These are phyloP conservation scores for Piper betle DNA, from an alignment of 164 flowering plant species.

Conservation along the genomic window DNA sequence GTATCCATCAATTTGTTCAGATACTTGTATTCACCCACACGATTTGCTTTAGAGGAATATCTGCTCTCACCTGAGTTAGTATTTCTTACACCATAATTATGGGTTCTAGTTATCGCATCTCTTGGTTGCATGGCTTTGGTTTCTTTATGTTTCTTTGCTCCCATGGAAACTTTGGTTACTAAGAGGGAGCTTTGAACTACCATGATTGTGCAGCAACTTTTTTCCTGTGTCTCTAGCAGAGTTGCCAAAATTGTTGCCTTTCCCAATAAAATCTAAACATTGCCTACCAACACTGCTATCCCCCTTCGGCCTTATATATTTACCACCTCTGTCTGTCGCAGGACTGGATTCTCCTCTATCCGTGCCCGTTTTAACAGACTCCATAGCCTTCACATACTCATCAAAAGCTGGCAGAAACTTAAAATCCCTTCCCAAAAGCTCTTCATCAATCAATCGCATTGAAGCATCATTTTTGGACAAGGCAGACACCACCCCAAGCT, in stretches of 20 bases:
- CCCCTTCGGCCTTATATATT: not conserved
- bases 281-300: no score
- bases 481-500: constrained; percentile 12
- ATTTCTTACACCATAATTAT: no score
- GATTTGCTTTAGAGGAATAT: not conserved
- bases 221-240: not conserved
- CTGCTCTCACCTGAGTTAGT: not conserved
- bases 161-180: not conserved
- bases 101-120: not conserved
- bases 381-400: constrained; percentile 81
- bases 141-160: not conserved
- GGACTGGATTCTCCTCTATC: constrained; percentile 12
- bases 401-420: constrained; percentile 62
- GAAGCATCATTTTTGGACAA: constrained; percentile 13
- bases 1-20: not conserved
- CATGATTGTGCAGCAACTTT: not conserved
- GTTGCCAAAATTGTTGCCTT: not conserved
- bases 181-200: not conserved
- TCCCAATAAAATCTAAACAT: no score
- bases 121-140: not conserved
- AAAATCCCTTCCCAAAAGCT: constrained; percentile 33
- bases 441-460: constrained; percentile 9
- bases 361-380: constrained; percentile 33
- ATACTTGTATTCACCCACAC: not conserved
- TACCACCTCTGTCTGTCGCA: not conserved